Percentiles rank a stretch among this genome's conserved stretches.
Conservation (phyloP, 257 asterid species). For the Nicotiana paniculata region DNA sequence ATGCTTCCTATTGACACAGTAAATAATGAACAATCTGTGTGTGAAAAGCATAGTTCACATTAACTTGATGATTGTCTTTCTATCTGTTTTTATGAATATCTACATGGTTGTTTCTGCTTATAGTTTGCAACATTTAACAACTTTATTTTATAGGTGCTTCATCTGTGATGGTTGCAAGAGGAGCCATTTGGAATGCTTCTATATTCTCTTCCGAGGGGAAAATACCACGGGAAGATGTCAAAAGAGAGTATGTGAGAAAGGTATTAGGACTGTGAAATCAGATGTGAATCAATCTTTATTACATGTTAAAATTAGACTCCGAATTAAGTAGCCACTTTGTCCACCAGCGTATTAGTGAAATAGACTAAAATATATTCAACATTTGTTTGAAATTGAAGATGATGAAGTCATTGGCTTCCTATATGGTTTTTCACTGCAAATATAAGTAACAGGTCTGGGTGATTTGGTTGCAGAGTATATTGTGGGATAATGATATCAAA, state of each 20-base stretch:
- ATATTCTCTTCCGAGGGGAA: conserved; percentile 71
- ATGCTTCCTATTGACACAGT: background rate
- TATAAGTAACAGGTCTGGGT: conserved; percentile 15
- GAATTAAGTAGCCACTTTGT: background rate
- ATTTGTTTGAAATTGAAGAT: background rate
- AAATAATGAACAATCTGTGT: background rate
- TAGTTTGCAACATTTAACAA: background rate
- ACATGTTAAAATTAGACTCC: background rate
- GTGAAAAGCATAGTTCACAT: background rate
- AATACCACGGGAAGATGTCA: conserved; percentile 71
- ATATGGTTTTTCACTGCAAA: background rate
- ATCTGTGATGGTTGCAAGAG: conserved; percentile 95
- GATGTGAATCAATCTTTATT: background rate
- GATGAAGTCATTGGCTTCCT: background rate
- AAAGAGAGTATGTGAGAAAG: conserved; percentile 75
- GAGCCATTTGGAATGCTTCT: conserved; percentile 97
- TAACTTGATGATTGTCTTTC: background rate
- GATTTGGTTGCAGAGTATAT: conserved; percentile 57
- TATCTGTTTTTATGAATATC: background rate
- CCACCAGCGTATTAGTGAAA: background rate
- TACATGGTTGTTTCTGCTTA: background rate
- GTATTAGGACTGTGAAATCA: conserved; percentile 28
- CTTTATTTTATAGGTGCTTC: conserved; percentile 62
- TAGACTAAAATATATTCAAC: background rate
- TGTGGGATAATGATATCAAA: conserved; percentile 88